phyloP scores from a whole-genome alignment of 495 filamentous ascomycete species.

The Hypoxylon lienhwacheense region DNA sequence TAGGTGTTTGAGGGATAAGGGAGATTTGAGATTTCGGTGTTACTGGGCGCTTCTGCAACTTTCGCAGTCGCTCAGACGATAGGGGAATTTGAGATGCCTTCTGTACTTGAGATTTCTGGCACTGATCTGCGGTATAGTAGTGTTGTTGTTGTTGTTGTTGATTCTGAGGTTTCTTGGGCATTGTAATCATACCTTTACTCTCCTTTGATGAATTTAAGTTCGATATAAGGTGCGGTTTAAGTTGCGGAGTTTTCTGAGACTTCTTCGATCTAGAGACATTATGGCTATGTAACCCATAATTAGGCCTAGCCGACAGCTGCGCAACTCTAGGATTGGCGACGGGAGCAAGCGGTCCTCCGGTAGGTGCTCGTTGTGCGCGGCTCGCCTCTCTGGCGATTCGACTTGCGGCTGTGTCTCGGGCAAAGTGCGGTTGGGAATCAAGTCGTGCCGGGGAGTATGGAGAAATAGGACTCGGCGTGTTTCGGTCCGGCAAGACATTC shows the following conservation, averaged over 20 bases:
- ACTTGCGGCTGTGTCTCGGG: slow-evolving; percentile 88
- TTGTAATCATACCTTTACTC: slow-evolving; percentile 47
- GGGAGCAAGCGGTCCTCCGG: slow-evolving; percentile 60
- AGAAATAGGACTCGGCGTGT: slow-evolving; percentile 59
- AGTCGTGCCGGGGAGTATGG: slow-evolving; percentile 57
- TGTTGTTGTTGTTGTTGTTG: slow-evolving; percentile 2
- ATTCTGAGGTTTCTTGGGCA: slow-evolving; percentile 6
- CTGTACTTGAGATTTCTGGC: neutral
- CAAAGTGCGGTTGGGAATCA: slow-evolving; percentile 75
- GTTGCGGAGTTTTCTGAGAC: slow-evolving; percentile 57
- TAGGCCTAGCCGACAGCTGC: slow-evolving; percentile 63
- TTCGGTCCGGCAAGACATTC: slow-evolving; percentile 53
- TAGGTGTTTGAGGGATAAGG: slow-evolving; percentile 10
- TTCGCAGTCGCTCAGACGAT: neutral
- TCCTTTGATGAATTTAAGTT: slow-evolving; percentile 53
- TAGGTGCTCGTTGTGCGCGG: slow-evolving; percentile 60
- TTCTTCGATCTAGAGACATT: slow-evolving; percentile 53
- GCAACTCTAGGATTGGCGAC: slow-evolving; percentile 78
- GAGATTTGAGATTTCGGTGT: slow-evolving; percentile 1
- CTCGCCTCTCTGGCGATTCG: slow-evolving; percentile 87
- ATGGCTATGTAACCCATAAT: slow-evolving; percentile 37
- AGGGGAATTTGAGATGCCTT: slow-evolving; percentile 7
- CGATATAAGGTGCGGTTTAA: slow-evolving; percentile 54
- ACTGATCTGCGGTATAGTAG: neutral
- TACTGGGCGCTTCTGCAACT: neutral